phyloP scores from a whole-genome alignment of 495 filamentous ascomycete species.

The Glarea lozoyensis region DNA sequence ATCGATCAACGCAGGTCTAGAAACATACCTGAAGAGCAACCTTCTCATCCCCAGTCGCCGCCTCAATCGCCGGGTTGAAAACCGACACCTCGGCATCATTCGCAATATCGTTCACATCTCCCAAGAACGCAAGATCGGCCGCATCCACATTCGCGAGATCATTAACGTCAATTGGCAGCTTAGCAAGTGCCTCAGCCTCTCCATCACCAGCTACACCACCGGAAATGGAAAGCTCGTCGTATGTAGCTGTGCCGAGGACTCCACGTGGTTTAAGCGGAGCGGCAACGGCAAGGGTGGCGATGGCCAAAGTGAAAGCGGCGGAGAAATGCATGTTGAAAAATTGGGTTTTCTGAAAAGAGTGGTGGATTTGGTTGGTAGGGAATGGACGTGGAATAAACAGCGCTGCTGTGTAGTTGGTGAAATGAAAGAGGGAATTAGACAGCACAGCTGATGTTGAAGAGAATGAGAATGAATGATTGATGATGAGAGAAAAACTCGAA shows the following conservation, averaged over 20 bases:
- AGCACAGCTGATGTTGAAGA: not conserved
- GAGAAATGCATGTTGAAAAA: constrained; percentile 2
- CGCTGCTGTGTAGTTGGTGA: not conserved
- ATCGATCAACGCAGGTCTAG: not conserved
- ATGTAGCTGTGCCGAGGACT: constrained; percentile 7
- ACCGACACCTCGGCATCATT: constrained; percentile 10
- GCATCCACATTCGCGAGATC: constrained; percentile 2
- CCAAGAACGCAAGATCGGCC: constrained; percentile 9
- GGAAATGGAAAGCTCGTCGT: constrained; percentile 16
- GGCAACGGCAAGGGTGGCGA: not conserved
- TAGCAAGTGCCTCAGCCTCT: constrained; percentile 12
- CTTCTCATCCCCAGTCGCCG: constrained; percentile 9
- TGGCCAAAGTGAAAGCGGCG: not conserved
- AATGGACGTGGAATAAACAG: too few relatives aligned
- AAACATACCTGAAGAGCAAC: constrained; percentile 8
- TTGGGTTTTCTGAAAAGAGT: not conserved
- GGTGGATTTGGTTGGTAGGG: not conserved
- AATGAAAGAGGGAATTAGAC: not conserved
- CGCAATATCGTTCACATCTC: constrained; percentile 13
- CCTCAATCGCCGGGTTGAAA: constrained; percentile 16
- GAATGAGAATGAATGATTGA: not conserved
- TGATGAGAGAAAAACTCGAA: too few relatives aligned
- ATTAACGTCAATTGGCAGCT: constrained; percentile 7
- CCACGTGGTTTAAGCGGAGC: not conserved
- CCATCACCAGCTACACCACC: constrained; percentile 13